A percentile compares a stretch with the other conserved stretches of the same genome.
Conservation (phyloP, 352 stramenopile species). For the Poterioochromonas sp. region DNA sequence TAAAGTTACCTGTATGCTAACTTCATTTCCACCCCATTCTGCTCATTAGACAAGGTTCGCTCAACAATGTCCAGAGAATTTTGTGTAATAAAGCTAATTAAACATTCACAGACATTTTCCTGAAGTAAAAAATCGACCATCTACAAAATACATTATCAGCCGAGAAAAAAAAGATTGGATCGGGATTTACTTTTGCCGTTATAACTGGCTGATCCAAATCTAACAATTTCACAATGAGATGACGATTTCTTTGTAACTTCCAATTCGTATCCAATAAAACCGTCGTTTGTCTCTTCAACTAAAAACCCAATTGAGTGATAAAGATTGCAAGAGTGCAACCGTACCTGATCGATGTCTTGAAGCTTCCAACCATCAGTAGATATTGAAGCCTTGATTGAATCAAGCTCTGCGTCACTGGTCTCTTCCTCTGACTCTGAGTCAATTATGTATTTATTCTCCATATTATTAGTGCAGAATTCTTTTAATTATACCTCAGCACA, state of each 20-base stretch:
- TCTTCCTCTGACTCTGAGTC: no score
- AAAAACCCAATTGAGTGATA: no score
- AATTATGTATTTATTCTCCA: no score
- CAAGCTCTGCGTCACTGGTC: no score
- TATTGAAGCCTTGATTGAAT: no score
- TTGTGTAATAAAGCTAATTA: constrained; percentile 24
- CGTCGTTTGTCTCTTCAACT: constrained; percentile 16
- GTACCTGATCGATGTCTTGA: no score
- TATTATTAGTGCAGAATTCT: no score
- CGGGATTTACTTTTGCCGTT: background rate
- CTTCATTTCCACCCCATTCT: background rate
- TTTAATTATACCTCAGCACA: no score
- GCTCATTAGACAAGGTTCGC: background rate
- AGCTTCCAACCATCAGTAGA: no score
- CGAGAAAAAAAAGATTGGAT: background rate
- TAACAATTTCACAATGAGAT: constrained; percentile 15
- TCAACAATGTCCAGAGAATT: background rate
- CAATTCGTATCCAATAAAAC: constrained; percentile 5
- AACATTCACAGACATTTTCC: background rate
- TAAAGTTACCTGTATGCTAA: constrained; percentile 9
- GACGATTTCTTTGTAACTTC: constrained; percentile 1
- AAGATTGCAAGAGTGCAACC: no score
- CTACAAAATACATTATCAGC: background rate
- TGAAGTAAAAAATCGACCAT: constrained; percentile 29
- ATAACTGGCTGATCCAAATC: constrained; percentile 24